Evolutionary conservation across 2,329 filamentous ascomycete genomes (phyloP).

Genomic region (Hypoxylon sp.): DNA sequence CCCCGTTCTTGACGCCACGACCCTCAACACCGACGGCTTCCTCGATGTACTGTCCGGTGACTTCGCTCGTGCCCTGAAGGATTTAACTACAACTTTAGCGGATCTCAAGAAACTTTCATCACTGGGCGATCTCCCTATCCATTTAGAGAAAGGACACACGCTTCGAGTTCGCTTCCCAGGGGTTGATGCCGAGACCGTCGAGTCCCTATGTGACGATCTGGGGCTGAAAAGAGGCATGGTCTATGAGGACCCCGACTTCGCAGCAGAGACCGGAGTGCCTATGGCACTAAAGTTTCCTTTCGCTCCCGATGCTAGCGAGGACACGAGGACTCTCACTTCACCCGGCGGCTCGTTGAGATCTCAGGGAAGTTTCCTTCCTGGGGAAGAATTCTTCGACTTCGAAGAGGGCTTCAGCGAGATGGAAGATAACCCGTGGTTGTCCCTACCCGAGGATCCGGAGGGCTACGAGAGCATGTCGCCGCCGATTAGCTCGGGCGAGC

Average conservation of each 20-base stretch:
- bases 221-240: conserved; percentile 86
- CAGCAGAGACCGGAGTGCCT: conserved; percentile 74
- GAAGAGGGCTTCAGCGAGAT: conserved; percentile 58
- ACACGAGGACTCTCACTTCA: conserved; percentile 58
- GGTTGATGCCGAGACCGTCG: conserved; percentile 86
- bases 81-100: conserved; percentile 82
- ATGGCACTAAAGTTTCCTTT: conserved; percentile 89
- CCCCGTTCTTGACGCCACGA: conserved; percentile 64
- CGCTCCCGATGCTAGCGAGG: conserved; percentile 69
- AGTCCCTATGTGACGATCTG: conserved; percentile 87
- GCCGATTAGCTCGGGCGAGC: conserved; percentile 61
- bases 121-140: conserved; percentile 87
- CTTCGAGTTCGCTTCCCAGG: conserved; percentile 91
- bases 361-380: conserved; percentile 50
- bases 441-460: conserved; percentile 58
- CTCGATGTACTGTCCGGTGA: conserved; percentile 88
- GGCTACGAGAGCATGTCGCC: conserved; percentile 68
- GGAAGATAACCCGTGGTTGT: conserved; percentile 66
- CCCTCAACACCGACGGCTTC: conserved; percentile 85
- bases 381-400: conserved; percentile 57
- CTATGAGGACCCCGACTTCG: conserved; percentile 82
- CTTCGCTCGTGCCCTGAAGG: conserved; percentile 88
- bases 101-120: conserved; percentile 84
- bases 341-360: conserved; percentile 66
- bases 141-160: conserved; percentile 75